Evolutionary conservation across 768 basidiomycete genomes (phyloP).

Genomic region (Plicaturopsis crispa): DNA sequence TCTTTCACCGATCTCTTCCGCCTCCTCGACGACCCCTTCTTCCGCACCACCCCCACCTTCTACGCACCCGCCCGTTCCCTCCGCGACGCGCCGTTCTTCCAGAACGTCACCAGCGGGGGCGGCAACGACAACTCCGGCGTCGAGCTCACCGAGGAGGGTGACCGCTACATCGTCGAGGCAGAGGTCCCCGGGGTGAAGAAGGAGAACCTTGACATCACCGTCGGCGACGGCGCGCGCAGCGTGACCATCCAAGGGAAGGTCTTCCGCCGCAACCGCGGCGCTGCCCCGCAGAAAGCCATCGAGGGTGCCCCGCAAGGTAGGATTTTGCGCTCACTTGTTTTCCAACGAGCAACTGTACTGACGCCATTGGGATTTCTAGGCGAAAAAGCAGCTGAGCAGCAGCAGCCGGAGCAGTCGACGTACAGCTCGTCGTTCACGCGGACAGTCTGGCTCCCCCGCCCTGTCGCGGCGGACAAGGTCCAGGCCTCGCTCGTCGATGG

Average conservation of each 20-base stretch:
- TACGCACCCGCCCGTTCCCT: conserved; percentile 26
- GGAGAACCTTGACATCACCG: conserved; percentile 43
- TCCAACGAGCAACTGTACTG: conserved; percentile 1
- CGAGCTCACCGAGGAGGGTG: conserved; percentile 59
- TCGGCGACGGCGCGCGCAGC: conserved; percentile 40
- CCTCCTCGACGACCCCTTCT: conserved; percentile 65
- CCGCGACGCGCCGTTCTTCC: conserved; percentile 45
- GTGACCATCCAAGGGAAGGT: conserved; percentile 40
- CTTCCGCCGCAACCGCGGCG: too few species aligned
- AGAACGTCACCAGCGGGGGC: too few species aligned
- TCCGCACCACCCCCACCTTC: conserved; percentile 38
- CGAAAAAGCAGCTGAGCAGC: too few species aligned
- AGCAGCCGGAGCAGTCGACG: too few species aligned
- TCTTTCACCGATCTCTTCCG: conserved; percentile 56
- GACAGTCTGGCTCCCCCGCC: too few species aligned
- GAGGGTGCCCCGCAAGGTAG: conserved; percentile 22
- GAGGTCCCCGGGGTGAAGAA: conserved; percentile 50
- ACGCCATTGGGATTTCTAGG: background rate
- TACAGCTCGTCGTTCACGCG: too few species aligned
- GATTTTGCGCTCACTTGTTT: background rate
- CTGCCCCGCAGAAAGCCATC: conserved; percentile 6
- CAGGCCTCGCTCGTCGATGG: conserved; percentile 45
- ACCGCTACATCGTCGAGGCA: conserved; percentile 63
- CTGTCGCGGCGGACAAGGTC: conserved; percentile 23
- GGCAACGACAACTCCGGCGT: conserved; percentile 38